Conservation (phyloP, 192 early-diverging fungal species). For the Backusella westeae region DNA sequence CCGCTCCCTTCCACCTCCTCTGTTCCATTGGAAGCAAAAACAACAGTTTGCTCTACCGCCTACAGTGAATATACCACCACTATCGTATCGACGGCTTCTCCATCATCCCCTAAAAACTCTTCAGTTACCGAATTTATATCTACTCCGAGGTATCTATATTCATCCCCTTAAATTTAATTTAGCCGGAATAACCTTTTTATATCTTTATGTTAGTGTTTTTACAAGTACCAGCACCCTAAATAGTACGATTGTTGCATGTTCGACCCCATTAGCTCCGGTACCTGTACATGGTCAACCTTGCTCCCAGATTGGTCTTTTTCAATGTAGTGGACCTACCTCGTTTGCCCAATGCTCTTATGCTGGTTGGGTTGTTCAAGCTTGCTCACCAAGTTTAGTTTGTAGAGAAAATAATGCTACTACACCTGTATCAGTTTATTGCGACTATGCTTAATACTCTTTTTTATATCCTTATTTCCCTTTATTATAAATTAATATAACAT, state of each 20-base stretch:
- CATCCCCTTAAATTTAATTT: not conserved
- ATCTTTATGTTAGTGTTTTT: slow-evolving; percentile 3
- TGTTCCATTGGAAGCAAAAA: not conserved
- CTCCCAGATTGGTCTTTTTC: slow-evolving; percentile 28
- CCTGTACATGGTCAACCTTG: slow-evolving; percentile 38
- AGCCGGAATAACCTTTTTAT: not conserved
- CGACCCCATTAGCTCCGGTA: not conserved
- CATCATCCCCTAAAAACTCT: not conserved
- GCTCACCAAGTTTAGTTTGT: slow-evolving; percentile 43
- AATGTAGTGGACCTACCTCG: slow-evolving; percentile 35
- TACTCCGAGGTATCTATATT: not conserved
- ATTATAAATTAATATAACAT: not conserved
- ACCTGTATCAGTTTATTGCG: slow-evolving; percentile 34
- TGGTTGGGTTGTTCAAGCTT: slow-evolving; percentile 39
- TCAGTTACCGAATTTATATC: not conserved
- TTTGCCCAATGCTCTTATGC: slow-evolving; percentile 49
- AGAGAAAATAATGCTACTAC: slow-evolving; percentile 36
- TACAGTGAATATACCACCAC: not conserved
- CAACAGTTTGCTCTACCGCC: not conserved
- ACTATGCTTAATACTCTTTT: slow-evolving; percentile 7
- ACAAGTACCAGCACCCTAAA: not conserved
- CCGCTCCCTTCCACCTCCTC: not conserved
- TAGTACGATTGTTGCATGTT: slow-evolving; percentile 9
- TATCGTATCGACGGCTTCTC: not conserved
- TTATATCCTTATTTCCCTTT: not conserved